Conservation (phyloP, 2,329 filamentous ascomycete genomes). For the Aspergillus bombycis region DNA sequence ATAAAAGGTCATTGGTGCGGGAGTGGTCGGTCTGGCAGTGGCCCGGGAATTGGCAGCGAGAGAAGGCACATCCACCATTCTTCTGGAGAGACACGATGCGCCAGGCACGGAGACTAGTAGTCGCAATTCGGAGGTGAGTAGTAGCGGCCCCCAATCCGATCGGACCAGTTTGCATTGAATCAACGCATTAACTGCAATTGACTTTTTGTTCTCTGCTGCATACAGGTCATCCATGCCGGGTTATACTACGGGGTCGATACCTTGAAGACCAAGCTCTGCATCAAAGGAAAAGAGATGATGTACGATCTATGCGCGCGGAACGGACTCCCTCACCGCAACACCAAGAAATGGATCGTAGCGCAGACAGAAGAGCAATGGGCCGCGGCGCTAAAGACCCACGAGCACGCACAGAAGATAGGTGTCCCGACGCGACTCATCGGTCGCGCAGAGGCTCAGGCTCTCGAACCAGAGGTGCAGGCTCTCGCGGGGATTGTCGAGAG, state of each 20-base stretch:
- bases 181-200: background rate
- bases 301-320: conserved; percentile 75
- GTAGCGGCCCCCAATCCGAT: background rate
- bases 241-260: conserved; percentile 80
- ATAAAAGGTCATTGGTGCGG: conserved; percentile 64
- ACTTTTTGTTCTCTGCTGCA: background rate
- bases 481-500: conserved; percentile 77
- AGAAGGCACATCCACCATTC: conserved; percentile 66
- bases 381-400: conserved; percentile 57
- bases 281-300: conserved; percentile 73
- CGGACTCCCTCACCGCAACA: conserved; percentile 70
- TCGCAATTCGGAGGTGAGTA: conserved; percentile 77
- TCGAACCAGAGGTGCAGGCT: conserved; percentile 78
- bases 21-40: conserved; percentile 78
- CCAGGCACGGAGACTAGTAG: conserved; percentile 85
- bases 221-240: conserved; percentile 86
- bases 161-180: background rate
- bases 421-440: conserved; percentile 75
- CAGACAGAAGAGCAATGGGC: conserved; percentile 72
- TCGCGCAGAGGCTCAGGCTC: conserved; percentile 60
- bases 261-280: conserved; percentile 82
- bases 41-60: conserved; percentile 70
- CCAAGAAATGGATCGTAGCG: conserved; percentile 93
- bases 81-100: conserved; percentile 77
- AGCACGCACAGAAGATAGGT: conserved; percentile 56